Evolutionary conservation across 2,329 filamentous ascomycete genomes (phyloP).

Genomic region (Nannizziopsis barbatae): DNA sequence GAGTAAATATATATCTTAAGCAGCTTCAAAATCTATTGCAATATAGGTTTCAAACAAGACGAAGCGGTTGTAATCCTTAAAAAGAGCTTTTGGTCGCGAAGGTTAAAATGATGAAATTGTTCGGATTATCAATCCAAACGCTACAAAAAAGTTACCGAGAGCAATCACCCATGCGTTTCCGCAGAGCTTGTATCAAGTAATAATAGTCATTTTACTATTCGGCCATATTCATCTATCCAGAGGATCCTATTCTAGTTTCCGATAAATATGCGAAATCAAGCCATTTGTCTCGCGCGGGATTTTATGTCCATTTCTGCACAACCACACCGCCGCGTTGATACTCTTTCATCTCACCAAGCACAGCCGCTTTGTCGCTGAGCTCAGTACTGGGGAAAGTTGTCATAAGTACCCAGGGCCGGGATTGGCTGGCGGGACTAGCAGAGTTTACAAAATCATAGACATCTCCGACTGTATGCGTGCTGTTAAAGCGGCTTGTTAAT

Average conservation of each 20-base stretch:
- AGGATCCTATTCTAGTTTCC: no score
- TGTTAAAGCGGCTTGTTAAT: constrained; percentile 53
- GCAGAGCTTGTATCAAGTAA: no score
- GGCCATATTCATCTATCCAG: no score
- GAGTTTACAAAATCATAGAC: constrained; percentile 51
- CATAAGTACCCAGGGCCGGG: constrained; percentile 49
- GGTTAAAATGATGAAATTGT: neutral
- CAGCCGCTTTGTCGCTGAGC: constrained; percentile 43
- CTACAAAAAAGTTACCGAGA: no score
- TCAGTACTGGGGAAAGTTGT: constrained; percentile 57
- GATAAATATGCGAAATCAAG: no score
- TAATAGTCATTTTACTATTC: no score
- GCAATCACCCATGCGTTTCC: no score
- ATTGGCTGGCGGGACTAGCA: constrained; percentile 40
- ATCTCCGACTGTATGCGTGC: constrained; percentile 52
- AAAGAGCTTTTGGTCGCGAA: no score
- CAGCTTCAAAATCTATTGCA: neutral
- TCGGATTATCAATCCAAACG: constrained; percentile 10
- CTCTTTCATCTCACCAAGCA: constrained; percentile 38
- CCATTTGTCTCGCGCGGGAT: no score
- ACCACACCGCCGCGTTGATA: constrained; percentile 43
- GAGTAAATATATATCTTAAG: neutral
- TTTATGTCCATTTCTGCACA: constrained; percentile 38
- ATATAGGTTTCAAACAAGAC: neutral
- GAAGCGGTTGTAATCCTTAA: no score